phyloP scores from a whole-genome alignment of 768 basidiomycete genomes.

The Exidia glandulosa region DNA sequence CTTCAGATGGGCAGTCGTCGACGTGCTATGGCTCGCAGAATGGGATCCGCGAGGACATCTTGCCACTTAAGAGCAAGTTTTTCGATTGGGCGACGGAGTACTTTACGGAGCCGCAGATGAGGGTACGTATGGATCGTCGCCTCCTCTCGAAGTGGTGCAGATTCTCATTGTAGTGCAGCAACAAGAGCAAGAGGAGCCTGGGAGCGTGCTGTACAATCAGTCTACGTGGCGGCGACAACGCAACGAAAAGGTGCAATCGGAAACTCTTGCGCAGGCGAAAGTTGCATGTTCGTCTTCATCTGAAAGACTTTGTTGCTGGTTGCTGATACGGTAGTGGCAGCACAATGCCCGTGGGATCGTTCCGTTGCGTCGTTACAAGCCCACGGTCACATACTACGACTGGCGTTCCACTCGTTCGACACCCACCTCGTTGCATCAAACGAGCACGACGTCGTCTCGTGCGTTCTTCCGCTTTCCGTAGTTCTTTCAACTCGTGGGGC shows the following conservation, averaged over 20 bases:
- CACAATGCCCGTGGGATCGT: slow-evolving; percentile 58
- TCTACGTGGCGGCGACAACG: slow-evolving; percentile 90
- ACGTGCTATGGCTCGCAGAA: slow-evolving; percentile 21
- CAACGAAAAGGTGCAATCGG: slow-evolving; percentile 67
- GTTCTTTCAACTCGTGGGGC: not conserved
- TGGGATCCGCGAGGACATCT: slow-evolving; percentile 61
- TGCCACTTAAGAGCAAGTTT: slow-evolving; percentile 85
- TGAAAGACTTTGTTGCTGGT: no score
- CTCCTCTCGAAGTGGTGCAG: not conserved
- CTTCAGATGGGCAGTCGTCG: not conserved
- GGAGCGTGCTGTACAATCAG: slow-evolving; percentile 86
- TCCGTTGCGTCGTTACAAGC: slow-evolving; percentile 55
- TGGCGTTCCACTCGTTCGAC: slow-evolving; percentile 90
- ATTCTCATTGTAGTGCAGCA: slow-evolving; percentile 38
- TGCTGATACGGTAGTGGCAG: slow-evolving; percentile 23
- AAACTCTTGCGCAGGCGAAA: slow-evolving; percentile 60
- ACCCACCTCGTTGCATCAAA: slow-evolving; percentile 79
- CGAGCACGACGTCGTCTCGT: slow-evolving; percentile 81
- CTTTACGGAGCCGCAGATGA: slow-evolving; percentile 98
- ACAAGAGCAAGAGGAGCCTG: slow-evolving; percentile 92
- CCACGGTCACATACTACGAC: slow-evolving; percentile 50
- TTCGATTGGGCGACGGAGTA: slow-evolving; percentile 97
- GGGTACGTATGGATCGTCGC: slow-evolving; percentile 39
- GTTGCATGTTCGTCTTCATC: slow-evolving; percentile 64
- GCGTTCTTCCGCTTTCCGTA: not conserved